Evolutionary conservation across 345 rosid species (phyloP), one percentile per base, ranked within the genome.

Genomic region (Atalantia buxifolia): DNA sequence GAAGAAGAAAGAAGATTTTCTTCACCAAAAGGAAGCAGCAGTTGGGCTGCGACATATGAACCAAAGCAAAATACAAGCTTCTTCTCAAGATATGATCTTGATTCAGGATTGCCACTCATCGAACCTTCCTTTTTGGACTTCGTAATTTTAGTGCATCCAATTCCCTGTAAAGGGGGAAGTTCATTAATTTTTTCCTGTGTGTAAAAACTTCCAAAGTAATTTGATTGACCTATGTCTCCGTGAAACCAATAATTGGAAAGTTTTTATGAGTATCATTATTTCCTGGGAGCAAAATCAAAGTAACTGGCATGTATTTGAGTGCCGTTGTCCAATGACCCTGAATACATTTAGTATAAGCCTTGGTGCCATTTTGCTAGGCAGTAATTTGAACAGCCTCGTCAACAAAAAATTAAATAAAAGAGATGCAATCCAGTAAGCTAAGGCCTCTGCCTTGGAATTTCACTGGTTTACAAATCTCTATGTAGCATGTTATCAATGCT

Each of bases 21-120:
- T 86, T 93, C 97, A 67, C 91, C 94, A 60, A 86, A 88, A 50
- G 97, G 94, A 84, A 94, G 98, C 60, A 94, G 89, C 83, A 92
- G 82, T 83, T 92, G 95, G 80, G 98, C 91, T 14, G 98, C 95
- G 66, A 93, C 78, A 79, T 92, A 83, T 69, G 98, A 94, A 59
- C 98, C 98, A 83, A 92, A 93, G 88, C 97, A 93, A 85, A 93
- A 94, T 74, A 94, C 98, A 40, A 94, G 97, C 91, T 87, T 94
- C 88, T 94, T 94, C 79, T 94, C 98, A 63, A 94, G 98, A 86
- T 89, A 93, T 38, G 98, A 92, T 89, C 98, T 94, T 72, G 94
- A 92, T 79, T 92, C 95, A 68, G 88, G 78, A 83, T 90, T 90
- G 55, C 87, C 92, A 83, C 82, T 86, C 75, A 83, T 82, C 27